Evolutionary conservation across 2,329 filamentous ascomycete genomes (phyloP).

Genomic region (Sporothrix curviconia): DNA sequence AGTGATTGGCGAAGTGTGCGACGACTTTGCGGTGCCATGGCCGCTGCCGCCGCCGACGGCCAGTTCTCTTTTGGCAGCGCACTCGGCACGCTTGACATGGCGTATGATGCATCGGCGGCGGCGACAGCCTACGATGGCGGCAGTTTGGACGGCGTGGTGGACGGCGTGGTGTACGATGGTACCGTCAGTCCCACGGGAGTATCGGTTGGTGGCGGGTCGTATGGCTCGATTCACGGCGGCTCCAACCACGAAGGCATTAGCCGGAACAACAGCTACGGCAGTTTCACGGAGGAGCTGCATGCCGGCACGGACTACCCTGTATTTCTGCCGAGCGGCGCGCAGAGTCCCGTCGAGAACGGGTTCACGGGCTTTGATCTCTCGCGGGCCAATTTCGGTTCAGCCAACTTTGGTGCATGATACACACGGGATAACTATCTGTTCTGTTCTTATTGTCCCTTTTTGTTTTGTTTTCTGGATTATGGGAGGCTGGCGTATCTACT

Average conservation of each 20-base stretch:
- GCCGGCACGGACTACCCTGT: not conserved
- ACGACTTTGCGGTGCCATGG: not conserved
- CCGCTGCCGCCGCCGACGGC: not conserved
- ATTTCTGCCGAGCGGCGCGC: not conserved
- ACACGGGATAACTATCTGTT: too few species aligned
- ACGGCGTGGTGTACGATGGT: conserved; percentile 2
- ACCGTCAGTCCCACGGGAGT: conserved; percentile 6
- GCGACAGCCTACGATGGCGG: not conserved
- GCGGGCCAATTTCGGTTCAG: not conserved
- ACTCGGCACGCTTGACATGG: not conserved
- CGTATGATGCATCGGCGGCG: not conserved
- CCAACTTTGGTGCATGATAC: too few species aligned
- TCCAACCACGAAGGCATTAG: conserved; percentile 10
- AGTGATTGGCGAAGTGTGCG: conserved; percentile 15
- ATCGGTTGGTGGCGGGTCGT: conserved; percentile 2
- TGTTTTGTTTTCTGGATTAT: not conserved
- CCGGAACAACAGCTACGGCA: conserved; percentile 15
- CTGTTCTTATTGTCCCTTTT: not conserved
- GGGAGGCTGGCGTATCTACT: too few species aligned
- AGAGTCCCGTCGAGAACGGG: conserved; percentile 3
- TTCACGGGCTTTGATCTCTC: conserved; percentile 2
- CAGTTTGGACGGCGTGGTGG: not conserved
- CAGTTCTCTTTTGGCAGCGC: not conserved
- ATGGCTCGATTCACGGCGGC: not conserved
- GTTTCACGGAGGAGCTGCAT: conserved; percentile 11